Base-by-base conservation (phyloP, 139 green algal genomes). In the Volvox africanus region DNA sequence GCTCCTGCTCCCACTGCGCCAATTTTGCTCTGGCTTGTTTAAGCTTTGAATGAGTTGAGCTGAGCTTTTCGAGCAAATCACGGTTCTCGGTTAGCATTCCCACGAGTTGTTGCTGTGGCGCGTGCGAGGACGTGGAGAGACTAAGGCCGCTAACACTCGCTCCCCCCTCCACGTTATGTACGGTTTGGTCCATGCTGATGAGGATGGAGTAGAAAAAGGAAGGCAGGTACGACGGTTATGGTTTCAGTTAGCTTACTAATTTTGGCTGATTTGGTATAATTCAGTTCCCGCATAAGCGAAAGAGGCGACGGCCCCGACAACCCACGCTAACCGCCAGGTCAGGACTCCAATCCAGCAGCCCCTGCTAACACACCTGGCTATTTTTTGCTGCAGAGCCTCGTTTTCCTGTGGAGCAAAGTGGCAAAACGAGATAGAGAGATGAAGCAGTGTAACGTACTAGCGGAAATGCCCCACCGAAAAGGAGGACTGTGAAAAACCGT, bases 41-140 rank as follows among this genome's bases (percentile, higher is more conserved):
- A 6, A 94, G 86, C 80, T 94, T 94, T 1, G 55, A 67, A 69
- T 94, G 89, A 6, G 85, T 93, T 11, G 86, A 19, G 0, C 86
- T 81, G 0, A 94, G 80, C n/a, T 86, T 87, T 2, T 92, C 86
- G 0, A 92, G 44, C 37, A 94, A 73, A 28, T 94, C 89, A 1
- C 67, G 79, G 61, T 94, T 94, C 62, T 94, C 92, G 0, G 86
- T 69, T 1, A 91, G 35, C 87, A 91, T 84, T 5, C 55, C 76
- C 0, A 85, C 87, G 6, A 86, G 33, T 19, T 86, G 76, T 22
- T 67, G 76, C 86, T 32, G 21, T 13, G 33, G 73, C 50, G 26
- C n/a, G 13, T 85, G 65, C 50, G 84, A 82, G 12, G 18, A 24
- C 0, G 68, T 55, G 68, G 69, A 89, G 19, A 88, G 17, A 65